Conservation (phyloP, 2,329 filamentous ascomycete species). For the Beauveria pseudobassiana region DNA sequence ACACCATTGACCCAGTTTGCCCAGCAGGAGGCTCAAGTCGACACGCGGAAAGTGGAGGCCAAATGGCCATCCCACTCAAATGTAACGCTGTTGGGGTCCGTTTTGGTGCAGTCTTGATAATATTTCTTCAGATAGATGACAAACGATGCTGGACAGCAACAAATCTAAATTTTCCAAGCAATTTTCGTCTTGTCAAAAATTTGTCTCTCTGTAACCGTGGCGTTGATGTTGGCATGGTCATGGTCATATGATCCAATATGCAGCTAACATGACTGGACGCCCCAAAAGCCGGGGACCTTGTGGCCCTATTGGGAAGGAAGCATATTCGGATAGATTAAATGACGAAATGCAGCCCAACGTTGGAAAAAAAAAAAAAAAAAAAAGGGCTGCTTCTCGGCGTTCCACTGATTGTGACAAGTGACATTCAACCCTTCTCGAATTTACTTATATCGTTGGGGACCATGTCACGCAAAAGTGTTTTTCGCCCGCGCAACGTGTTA, state of each 20-base stretch:
- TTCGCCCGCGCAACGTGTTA: conserved; percentile 5
- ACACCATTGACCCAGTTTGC: neutral
- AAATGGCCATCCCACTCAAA: neutral
- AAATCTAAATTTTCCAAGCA: no score
- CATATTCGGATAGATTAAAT: conserved; percentile 1
- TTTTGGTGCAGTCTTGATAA: no score
- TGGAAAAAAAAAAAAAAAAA: neutral
- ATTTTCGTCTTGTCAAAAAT: no score
- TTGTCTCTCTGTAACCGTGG: neutral
- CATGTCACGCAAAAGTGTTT: neutral
- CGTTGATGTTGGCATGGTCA: neutral
- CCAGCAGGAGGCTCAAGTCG: neutral
- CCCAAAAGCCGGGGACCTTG: neutral
- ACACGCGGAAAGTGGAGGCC: neutral
- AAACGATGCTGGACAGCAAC: no score
- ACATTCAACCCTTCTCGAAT: neutral
- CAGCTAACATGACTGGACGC: conserved; percentile 1
- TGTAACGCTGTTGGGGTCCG: neutral
- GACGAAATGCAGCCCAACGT: neutral
- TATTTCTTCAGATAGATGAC: neutral
- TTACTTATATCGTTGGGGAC: neutral
- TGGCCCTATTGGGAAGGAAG: conserved; percentile 1
- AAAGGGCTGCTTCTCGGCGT: neutral
- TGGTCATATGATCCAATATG: conserved; percentile 1
- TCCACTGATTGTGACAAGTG: neutral